Conservation (phyloP, 371 early-diverging fungal genomes). For the Rhizopus delemar region DNA sequence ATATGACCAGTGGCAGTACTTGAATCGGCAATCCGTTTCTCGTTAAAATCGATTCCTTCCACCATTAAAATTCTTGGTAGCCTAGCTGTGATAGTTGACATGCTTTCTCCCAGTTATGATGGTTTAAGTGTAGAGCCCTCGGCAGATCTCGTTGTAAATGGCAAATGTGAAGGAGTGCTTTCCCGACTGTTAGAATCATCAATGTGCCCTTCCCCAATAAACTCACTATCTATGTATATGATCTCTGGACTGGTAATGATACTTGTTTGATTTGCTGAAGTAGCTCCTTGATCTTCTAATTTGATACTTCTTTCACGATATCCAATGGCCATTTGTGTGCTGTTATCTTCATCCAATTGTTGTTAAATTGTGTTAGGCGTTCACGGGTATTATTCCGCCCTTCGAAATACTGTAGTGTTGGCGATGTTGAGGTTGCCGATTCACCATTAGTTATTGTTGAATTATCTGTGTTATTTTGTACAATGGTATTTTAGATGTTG, state of each 20-base stretch:
- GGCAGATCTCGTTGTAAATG: constrained; percentile 9
- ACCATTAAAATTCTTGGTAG: constrained; percentile 12
- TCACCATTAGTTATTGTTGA: too few relatives aligned
- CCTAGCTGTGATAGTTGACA: not conserved
- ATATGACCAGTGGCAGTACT: too few relatives aligned
- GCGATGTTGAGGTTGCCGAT: not conserved
- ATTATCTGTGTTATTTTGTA: not conserved
- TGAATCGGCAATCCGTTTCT: constrained; percentile 21
- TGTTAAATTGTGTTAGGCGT: constrained; percentile 2
- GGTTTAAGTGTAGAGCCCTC: not conserved
- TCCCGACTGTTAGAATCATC: constrained; percentile 13
- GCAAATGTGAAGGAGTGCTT: constrained; percentile 7
- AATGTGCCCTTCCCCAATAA: constrained; percentile 17
- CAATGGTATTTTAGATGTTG: not conserved
- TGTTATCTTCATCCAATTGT: too few relatives aligned
- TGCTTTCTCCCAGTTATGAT: constrained; percentile 6
- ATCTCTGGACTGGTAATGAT: not conserved
- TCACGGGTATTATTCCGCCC: constrained; percentile 13
- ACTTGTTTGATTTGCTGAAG: constrained; percentile 9
- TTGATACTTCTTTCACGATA: constrained; percentile 7
- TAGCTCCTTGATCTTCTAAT: constrained; percentile 6
- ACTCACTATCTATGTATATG: constrained; percentile 12
- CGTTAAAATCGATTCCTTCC: constrained; percentile 1
- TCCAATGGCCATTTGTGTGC: too few relatives aligned
- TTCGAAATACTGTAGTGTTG: constrained; percentile 2